Evolutionary conservation across 2,329 filamentous ascomycete genomes (phyloP), one percentile per base, ranked within the genome.

Genomic region (Aspergillus fumigatiaffinis): DNA sequence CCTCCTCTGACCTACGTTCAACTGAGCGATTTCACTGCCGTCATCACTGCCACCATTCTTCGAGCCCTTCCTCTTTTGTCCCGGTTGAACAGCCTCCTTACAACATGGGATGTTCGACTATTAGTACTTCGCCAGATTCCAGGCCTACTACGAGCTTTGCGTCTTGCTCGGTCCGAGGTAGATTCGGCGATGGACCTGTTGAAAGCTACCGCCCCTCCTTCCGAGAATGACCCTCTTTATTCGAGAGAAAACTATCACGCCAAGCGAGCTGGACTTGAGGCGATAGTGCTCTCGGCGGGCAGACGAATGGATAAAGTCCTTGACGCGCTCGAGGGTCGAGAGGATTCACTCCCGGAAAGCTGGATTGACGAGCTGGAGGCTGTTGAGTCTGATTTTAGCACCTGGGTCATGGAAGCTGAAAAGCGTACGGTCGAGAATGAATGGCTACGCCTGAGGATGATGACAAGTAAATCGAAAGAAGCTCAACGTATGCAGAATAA

Each of bases 21-120:
- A 59, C 85, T 97, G 80, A 92, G 94, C 66, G 94, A 97, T 72
- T 86, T 96, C 67, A 92, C 91, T 8, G 91, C 93, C 25, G 83
- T 97, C 50, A 84, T 97, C 56, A 97, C 94, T 1, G 90, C 92
- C 28, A 96, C 93, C 35, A 89, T 96, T 20, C 77, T 99, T n/a
- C 90, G 94, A 69, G 86, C 91, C 3, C 80, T 99, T 21, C 94
- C 94, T 1, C 87, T 89, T 58, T 77, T 97, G 46, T 88, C 91
- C 9, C 87, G 83, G 54, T 76, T 99, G 23, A 86, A 85, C 54
- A 82, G 83, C 8, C 75, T 95, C n/a, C 79, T 97, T 51, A 84
- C 86, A 55, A 82, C 82, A 1, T 99, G 94, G 94, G 86, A 82
- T 26, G 81, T 89, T 44, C 87, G 94, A 21, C 76, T 97, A 14